Evolutionary conservation across 1,139 yeast species (phyloP).

Genomic region (Candida smagusa): DNA sequence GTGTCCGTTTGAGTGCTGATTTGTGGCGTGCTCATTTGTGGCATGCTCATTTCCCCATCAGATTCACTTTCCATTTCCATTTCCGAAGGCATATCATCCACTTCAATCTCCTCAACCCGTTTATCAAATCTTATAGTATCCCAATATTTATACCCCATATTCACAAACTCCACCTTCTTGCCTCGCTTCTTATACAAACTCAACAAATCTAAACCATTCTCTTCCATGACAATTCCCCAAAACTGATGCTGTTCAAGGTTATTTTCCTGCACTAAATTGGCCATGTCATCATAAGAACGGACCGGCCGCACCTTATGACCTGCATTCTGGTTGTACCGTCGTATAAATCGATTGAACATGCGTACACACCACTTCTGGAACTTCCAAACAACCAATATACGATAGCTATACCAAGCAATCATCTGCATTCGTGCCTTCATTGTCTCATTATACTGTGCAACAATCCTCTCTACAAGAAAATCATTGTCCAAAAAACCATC

Average conservation of each 20-base stretch:
- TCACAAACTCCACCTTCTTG: neutral
- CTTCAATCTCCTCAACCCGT: conserved; percentile 13
- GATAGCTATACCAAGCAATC: conserved; percentile 24
- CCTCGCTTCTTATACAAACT: conserved; percentile 13
- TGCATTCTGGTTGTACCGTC: conserved; percentile 23
- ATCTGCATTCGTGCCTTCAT: conserved; percentile 16
- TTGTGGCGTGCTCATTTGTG: too few relatives aligned
- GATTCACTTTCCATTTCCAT: neutral
- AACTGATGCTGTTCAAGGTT: conserved; percentile 23
- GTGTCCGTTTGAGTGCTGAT: too few relatives aligned
- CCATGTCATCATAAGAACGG: conserved; percentile 22
- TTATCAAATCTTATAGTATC: conserved; percentile 7
- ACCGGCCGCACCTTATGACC: conserved; percentile 18
- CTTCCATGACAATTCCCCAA: conserved; percentile 23
- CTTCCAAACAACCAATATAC: conserved; percentile 22
- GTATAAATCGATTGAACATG: conserved; percentile 35
- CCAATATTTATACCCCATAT: conserved; percentile 9
- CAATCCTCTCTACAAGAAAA: conserved; percentile 26
- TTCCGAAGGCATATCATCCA: neutral
- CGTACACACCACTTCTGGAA: conserved; percentile 39
- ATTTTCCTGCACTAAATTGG: conserved; percentile 19
- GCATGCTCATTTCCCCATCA: too few relatives aligned
- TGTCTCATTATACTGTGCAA: conserved; percentile 20
- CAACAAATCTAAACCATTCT: conserved; percentile 24
- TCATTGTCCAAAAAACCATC: conserved; percentile 11